Conservation (phyloP, 139 green algal genomes). For the Tetratostichococcus sp. region DNA sequence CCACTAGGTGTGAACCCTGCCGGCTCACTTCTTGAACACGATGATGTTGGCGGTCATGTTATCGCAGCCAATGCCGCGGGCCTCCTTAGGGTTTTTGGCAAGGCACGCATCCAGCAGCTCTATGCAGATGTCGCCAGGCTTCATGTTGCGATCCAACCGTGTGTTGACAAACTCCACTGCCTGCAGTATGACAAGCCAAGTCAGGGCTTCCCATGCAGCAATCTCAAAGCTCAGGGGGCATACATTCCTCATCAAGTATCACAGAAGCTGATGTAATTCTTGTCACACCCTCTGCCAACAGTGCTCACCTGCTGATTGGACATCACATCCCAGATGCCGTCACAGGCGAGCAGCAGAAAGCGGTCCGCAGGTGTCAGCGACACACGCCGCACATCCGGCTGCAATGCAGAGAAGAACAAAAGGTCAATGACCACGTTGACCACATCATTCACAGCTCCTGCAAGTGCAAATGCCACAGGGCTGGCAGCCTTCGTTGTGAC, state of each 20-base stretch:
- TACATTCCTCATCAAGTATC: too few relatives aligned
- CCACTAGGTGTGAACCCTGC: too few relatives aligned
- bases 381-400: constrained; percentile 4
- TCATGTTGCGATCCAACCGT: constrained; percentile 48
- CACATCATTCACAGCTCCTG: constrained; percentile 2
- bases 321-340: constrained; percentile 94
- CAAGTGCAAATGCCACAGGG: constrained; percentile 33
- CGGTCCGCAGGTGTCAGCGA: constrained; percentile 58
- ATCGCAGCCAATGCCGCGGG: constrained; percentile 87
- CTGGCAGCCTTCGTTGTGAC: too few relatives aligned
- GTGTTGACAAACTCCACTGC: constrained; percentile 77
- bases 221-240: not conserved
- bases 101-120: constrained; percentile 87
- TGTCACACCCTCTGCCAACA: not conserved
- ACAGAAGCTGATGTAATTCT: not conserved
- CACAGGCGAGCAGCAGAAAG: constrained; percentile 92
- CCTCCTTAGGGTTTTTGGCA: constrained; percentile 74
- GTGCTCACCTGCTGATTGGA: constrained; percentile 52
- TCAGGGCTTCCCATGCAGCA: not conserved
- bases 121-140: constrained; percentile 44
- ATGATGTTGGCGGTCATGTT: constrained; percentile 81
- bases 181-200: constrained; percentile 43
- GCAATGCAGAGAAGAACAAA: not conserved
- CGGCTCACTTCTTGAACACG: constrained; percentile 27
- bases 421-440: too few relatives aligned